phyloP scores from a whole-genome alignment of 1,139 yeast species.

The Scheffersomyces cryptocercus region DNA sequence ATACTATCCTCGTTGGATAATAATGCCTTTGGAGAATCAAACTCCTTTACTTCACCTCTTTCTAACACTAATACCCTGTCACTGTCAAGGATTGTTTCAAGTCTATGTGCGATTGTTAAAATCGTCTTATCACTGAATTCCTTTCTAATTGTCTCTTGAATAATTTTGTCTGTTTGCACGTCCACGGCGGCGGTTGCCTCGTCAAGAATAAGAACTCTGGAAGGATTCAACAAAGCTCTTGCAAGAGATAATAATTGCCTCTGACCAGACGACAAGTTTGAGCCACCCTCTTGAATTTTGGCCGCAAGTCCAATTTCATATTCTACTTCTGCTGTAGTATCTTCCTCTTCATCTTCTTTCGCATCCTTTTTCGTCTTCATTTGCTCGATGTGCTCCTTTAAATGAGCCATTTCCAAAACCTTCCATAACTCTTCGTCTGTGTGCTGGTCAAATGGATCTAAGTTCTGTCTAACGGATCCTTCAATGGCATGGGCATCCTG shows the following conservation, averaged over 20 bases:
- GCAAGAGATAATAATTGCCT: conserved; percentile 40
- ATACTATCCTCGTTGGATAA: conserved; percentile 23
- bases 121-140: conserved; percentile 36
- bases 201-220: conserved; percentile 35
- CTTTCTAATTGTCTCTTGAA: conserved; percentile 33
- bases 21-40: conserved; percentile 30
- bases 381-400: conserved; percentile 30
- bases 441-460: conserved; percentile 34
- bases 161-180: conserved; percentile 37
- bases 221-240: conserved; percentile 34
- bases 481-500: conserved; percentile 40
- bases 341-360: conserved; percentile 4
- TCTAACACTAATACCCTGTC: conserved; percentile 35
- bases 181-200: conserved; percentile 44
- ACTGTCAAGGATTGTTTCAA: conserved; percentile 38
- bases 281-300: conserved; percentile 31
- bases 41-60: conserved; percentile 33
- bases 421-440: conserved; percentile 34
- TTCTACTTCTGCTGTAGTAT: conserved; percentile 2
- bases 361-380: conserved; percentile 30
- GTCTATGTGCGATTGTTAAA: conserved; percentile 38
- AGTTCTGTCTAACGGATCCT: conserved; percentile 36
- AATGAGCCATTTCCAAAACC: conserved; percentile 36
- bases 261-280: conserved; percentile 40
- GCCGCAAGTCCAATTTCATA: conserved; percentile 22